phyloP scores from a whole-genome alignment of 176 grass and related monocot species.

The Dactylis glomerata region DNA sequence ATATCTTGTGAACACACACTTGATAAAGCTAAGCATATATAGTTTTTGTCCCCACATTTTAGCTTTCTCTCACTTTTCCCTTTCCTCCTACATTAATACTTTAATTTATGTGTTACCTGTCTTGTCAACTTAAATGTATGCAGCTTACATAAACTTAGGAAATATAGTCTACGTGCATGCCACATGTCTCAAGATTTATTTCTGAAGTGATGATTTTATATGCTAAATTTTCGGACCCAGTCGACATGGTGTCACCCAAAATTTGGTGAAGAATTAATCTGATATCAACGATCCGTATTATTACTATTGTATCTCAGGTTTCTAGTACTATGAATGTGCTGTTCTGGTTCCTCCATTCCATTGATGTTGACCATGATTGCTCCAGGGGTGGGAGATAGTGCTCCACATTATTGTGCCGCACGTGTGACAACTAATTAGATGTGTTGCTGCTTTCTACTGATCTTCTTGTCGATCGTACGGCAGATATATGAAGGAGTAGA shows the following conservation, averaged over 20 bases:
- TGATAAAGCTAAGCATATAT: background rate
- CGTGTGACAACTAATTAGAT: slow-evolving; percentile 33
- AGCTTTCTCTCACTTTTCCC: background rate
- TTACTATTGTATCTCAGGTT: background rate
- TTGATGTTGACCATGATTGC: slow-evolving; percentile 38
- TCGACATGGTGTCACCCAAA: background rate
- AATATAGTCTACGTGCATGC: background rate
- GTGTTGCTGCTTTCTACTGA: background rate
- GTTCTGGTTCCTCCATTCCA: background rate
- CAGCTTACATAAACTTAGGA: background rate
- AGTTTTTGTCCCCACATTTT: background rate
- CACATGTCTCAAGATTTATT: background rate
- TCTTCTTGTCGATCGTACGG: background rate
- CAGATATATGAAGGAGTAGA: too few species aligned
- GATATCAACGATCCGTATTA: background rate
- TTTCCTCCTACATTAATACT: background rate
- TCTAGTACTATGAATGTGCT: slow-evolving; percentile 11
- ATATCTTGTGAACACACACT: slow-evolving; percentile 19
- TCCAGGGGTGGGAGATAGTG: slow-evolving; percentile 33
- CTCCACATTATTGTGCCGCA: slow-evolving; percentile 40
- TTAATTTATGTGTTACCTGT: background rate
- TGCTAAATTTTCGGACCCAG: background rate
- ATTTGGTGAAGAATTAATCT: background rate
- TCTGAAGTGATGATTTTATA: background rate
- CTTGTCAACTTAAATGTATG: background rate